Percentiles rank a stretch among this genome's conserved stretches.
These are phyloP conservation scores for Lepraria neglecta DNA, from an alignment of 495 filamentous ascomycete genomes.

Conservation along the genomic window DNA sequence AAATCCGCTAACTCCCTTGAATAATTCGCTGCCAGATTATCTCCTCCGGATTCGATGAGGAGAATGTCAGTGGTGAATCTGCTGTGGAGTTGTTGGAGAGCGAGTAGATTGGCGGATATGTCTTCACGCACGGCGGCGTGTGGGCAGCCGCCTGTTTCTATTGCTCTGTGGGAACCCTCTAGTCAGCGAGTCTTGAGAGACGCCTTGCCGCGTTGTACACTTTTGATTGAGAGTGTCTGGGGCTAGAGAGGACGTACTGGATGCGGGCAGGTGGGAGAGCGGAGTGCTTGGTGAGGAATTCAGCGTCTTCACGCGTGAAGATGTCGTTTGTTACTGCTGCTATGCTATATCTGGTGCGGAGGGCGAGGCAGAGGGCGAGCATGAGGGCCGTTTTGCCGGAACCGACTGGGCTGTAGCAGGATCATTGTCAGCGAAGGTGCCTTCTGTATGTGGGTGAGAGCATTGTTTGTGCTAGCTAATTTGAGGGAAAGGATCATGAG, in stretches of 20 bases:
- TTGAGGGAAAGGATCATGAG: neutral
- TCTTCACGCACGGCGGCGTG: conserved; percentile 98
- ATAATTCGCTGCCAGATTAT: conserved; percentile 97
- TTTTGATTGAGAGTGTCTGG: too few relatives aligned
- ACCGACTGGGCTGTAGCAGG: conserved; percentile 71
- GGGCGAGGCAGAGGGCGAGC: conserved; percentile 75
- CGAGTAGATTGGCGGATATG: conserved; percentile 86
- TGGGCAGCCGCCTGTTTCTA: conserved; percentile 96
- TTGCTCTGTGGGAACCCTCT: conserved; percentile 44
- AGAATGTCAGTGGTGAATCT: conserved; percentile 68
- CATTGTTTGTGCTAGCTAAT: neutral
- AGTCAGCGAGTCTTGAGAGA: too few relatives aligned
- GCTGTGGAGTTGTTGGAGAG: conserved; percentile 77
- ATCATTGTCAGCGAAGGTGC: conserved; percentile 19
- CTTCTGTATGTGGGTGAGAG: neutral
- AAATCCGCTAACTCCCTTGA: conserved; percentile 88
- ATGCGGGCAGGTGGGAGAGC: conserved; percentile 80
- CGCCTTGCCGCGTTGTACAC: too few relatives aligned
- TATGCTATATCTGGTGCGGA: conserved; percentile 72
- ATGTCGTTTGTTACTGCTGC: conserved; percentile 99
- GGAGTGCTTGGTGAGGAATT: conserved; percentile 82
- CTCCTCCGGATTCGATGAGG: conserved; percentile 89
- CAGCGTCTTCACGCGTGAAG: conserved; percentile 94
- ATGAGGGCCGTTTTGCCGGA: conserved; percentile 97
- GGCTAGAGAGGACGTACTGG: conserved; percentile 31